Evolutionary conservation across 495 filamentous ascomycete species (phyloP).

Genomic region (Neurospora terricola): DNA sequence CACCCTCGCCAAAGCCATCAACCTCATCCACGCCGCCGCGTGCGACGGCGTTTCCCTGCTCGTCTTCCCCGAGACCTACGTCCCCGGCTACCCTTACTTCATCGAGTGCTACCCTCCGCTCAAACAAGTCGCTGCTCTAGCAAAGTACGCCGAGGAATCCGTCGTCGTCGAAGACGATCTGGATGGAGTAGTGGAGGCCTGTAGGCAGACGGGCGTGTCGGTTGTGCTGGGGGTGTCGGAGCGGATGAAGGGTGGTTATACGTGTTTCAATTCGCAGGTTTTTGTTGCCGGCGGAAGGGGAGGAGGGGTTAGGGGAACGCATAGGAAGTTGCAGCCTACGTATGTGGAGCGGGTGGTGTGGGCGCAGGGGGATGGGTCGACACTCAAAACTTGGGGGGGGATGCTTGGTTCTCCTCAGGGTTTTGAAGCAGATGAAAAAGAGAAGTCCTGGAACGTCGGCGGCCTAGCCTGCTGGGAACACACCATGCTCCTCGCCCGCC

Average conservation of each 20-base stretch:
- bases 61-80: constrained; percentile 28
- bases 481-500: constrained; percentile 35
- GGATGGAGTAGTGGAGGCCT: constrained; percentile 23
- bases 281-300: constrained; percentile 22
- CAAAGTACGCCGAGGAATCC: constrained; percentile 21
- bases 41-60: constrained; percentile 18
- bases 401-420: background rate
- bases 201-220: constrained; percentile 16
- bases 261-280: constrained; percentile 35
- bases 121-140: constrained; percentile 15
- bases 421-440: constrained; percentile 1
- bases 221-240: constrained; percentile 30
- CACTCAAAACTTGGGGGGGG: constrained; percentile 15
- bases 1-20: constrained; percentile 20
- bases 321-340: constrained; percentile 41
- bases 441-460: constrained; percentile 27
- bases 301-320: constrained; percentile 31
- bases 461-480: constrained; percentile 42
- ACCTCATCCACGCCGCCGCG: constrained; percentile 19
- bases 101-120: constrained; percentile 25
- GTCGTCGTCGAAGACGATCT: constrained; percentile 27
- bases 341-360: constrained; percentile 38
- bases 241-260: constrained; percentile 26
- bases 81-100: constrained; percentile 28
- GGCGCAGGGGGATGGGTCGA: constrained; percentile 32